Evolutionary conservation across 306 rosid species (phyloP), one percentile per base, ranked within the genome.

Genomic region (Quercus aquifolioides): DNA sequence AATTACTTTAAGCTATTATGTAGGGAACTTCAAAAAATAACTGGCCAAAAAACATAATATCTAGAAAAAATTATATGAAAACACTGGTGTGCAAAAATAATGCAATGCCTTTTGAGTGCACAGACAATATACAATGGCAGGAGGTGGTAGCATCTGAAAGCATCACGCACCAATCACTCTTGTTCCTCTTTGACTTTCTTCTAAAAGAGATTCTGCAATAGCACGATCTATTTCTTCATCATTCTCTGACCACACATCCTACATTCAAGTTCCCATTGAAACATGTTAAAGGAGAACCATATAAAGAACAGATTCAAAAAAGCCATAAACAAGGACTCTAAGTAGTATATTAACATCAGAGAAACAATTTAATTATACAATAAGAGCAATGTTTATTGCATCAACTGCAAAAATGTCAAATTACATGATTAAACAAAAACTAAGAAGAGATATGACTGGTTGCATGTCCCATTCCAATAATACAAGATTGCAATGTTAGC

Each of bases 191-290:
- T 51, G 90, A 83, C 74, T 93, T 76, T 93, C 94, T 85, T 93
- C 99, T 35, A 43, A 80, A 14, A 95, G 89, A 83, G 99, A 95
- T 8, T 91, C 78, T 46, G 97, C 98, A 83, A 95, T 90, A 52
- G 99, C 99, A 49, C 85, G 97, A 78, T 95, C 94, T 9, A 93
- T 86, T 30, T 90, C 97, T 76, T 91, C 97, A 81, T 90, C 94
- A 2, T 84, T 91, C 85, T 86, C 92, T 30, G 92, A 38, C 93
- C 88, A 85, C 54, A 75, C 82, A 77, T 91, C 99, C 99, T 95
- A 83, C 92, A 89, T 63, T 88, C 78, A 80, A 71, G 69, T 56
- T 78, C 74, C 78, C 74, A 82, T 21, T 54, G 82, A 82, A 76
- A 79, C 73, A 46, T 46, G 78, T 85, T 43, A 78, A 21, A 21